Base-by-base conservation (phyloP, 805 yeast genomes). In the Sugiyamaella americana region DNA sequence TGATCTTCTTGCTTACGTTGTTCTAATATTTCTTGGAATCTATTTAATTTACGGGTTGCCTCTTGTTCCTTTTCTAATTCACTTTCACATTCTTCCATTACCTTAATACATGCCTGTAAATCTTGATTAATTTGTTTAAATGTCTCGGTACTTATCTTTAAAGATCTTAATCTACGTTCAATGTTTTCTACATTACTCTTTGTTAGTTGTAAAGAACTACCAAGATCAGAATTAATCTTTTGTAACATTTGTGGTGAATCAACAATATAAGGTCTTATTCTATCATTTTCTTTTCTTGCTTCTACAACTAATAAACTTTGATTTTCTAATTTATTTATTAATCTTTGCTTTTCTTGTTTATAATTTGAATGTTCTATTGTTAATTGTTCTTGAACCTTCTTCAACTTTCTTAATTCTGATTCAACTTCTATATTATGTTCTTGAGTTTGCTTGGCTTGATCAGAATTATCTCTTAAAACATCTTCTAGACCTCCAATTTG, bases 341-440 rank as follows among this genome's bases (percentile, higher is more conserved):
- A 60, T 36, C 74, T 64, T n/a, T 69, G 65, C 60, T 85, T 86
- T 42, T 80, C 80, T 16, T 71, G 65, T 62, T 79, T 82, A 63
- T 85, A 85, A 39, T 71, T 74, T 20, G 73, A 69, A 58, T 83
- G 86, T 52, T 82, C 87, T 10, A 66, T 57, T 0, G 82, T 74
- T 41, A 84, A 65, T 10, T 70, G 61, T 57, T 84, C 86, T 59
- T 86, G 93, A 1, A 74, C 62, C 40, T 69, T 73, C 51, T 81
- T 82, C 49, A 84, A 68, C 51, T 71, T 69, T 52, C 79, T 74
- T 51, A 87, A 67, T 56, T 84, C 82, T 18, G 67, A 63, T 57
- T 83, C 94, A 3, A 84, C 65, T 43, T 76, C 70, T 8, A 69
- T 59, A 58, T 82, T 84, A 48, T 76, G 75, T 2, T 67, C 56